Percentiles rank a stretch among this genome's conserved stretches.
Conservation (phyloP, 2,329 filamentous ascomycete genomes). For the Thelonectria discophora region DNA sequence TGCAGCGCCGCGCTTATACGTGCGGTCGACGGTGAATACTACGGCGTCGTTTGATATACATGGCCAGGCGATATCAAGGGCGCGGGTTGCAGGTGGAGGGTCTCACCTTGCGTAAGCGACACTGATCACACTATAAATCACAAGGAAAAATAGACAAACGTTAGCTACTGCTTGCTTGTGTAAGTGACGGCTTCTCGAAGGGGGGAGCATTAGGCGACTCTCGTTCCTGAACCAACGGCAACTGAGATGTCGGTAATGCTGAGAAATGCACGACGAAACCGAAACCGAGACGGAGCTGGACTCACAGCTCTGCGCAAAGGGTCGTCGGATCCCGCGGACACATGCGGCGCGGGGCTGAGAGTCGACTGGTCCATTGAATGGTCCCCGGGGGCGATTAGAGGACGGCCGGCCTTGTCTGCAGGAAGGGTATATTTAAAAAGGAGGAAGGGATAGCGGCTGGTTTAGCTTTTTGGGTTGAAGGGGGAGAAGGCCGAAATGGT, state of each 20-base stretch:
- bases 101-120: slow-evolving; percentile 53
- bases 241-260: not conserved
- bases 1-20: not conserved
- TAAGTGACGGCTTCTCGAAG: slow-evolving; percentile 7
- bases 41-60: slow-evolving; percentile 4
- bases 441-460: not conserved
- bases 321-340: slow-evolving; percentile 50
- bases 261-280: not conserved
- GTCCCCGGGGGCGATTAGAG: not conserved
- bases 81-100: slow-evolving; percentile 2
- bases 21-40: not conserved
- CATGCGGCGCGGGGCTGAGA: slow-evolving; percentile 21
- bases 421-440: not conserved
- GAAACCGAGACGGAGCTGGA: slow-evolving; percentile 26
- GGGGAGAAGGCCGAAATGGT: not conserved
- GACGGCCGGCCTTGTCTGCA: too few relatives aligned
- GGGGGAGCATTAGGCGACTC: not conserved
- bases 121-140: slow-evolving; percentile 55
- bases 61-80: not conserved
- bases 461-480: not conserved
- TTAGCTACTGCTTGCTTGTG: not conserved
- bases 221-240: not conserved
- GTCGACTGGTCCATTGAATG: slow-evolving; percentile 22
- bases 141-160: not conserved
- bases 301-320: slow-evolving; percentile 50